phyloP scores from a whole-genome alignment of 768 basidiomycete species.

The Psilocybe subaeruginosa region DNA sequence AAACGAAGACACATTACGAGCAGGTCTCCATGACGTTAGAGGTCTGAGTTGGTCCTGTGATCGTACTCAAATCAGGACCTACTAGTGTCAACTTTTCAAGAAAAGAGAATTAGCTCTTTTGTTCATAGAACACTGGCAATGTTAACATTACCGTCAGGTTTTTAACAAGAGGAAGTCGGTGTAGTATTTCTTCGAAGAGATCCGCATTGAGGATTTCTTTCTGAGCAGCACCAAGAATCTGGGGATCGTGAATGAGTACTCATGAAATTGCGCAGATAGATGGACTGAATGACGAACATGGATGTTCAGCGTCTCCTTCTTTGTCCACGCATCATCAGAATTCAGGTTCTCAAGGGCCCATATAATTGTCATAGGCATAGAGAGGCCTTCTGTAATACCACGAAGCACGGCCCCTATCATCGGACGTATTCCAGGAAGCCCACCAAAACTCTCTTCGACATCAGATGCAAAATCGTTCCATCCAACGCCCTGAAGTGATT shows the following conservation, averaged over 20 bases:
- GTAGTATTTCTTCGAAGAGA: constrained; percentile 37
- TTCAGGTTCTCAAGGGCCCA: constrained; percentile 33
- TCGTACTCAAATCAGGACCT: constrained; percentile 23
- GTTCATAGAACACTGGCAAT: background rate
- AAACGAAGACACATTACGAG: constrained; percentile 29
- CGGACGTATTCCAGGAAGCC: constrained; percentile 19
- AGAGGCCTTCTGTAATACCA: constrained; percentile 27
- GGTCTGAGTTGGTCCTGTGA: constrained; percentile 6
- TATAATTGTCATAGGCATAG: constrained; percentile 36
- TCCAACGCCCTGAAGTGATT: constrained; percentile 22
- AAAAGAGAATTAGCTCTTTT: background rate
- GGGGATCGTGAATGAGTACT: background rate
- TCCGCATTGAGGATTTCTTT: constrained; percentile 23
- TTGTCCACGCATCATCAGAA: constrained; percentile 30
- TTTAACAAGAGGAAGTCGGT: constrained; percentile 34
- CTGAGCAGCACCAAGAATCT: constrained; percentile 32
- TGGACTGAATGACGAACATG: constrained; percentile 24
- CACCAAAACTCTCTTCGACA: constrained; percentile 9
- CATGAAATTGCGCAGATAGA: background rate
- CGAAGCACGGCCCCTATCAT: constrained; percentile 31
- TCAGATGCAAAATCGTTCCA: constrained; percentile 30
- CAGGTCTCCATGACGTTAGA: constrained; percentile 30
- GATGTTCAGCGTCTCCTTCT: constrained; percentile 30
- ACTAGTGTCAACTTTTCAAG: constrained; percentile 23
- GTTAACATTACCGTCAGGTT: constrained; percentile 24